phyloP scores from a whole-genome alignment of 306 rosid species.

The Cucurbita maxima region DNA sequence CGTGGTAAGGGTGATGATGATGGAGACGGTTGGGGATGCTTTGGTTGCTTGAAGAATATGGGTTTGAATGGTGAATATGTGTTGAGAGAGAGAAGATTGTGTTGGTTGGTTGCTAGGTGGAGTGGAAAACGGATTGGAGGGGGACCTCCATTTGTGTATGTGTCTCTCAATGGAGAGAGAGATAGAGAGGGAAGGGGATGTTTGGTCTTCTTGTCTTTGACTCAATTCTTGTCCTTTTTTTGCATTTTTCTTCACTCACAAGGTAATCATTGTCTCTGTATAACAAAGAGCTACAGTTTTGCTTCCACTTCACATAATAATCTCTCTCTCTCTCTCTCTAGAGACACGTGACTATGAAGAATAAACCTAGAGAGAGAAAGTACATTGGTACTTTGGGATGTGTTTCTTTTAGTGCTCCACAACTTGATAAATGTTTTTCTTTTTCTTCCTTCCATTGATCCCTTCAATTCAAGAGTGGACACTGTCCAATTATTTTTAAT shows the following conservation, averaged over 20 bases:
- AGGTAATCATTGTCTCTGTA: constrained; percentile 49
- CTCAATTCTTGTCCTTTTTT: constrained; percentile 63
- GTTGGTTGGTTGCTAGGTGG: constrained; percentile 88
- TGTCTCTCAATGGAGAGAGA: constrained; percentile 3
- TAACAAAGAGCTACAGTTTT: constrained; percentile 23
- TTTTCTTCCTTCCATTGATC: background rate
- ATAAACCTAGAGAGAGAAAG: constrained; percentile 19
- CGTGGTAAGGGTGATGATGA: constrained; percentile 54
- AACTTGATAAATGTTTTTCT: background rate
- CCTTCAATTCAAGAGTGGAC: background rate
- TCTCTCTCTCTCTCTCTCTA: constrained; percentile 13
- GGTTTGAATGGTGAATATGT: constrained; percentile 1
- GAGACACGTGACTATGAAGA: constrained; percentile 36
- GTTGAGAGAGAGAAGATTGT: constrained; percentile 15
- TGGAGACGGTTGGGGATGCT: constrained; percentile 29
- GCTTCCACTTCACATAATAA: constrained; percentile 76
- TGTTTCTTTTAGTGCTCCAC: background rate
- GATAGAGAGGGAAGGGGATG: constrained; percentile 11
- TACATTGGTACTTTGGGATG: constrained; percentile 5
- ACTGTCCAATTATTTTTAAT: background rate
- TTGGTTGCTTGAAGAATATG: constrained; percentile 53
- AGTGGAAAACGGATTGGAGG: constrained; percentile 99
- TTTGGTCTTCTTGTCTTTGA: constrained; percentile 77
- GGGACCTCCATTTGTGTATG: constrained; percentile 61
- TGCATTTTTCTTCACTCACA: constrained; percentile 89